Percentiles rank a stretch among this genome's conserved stretches.
Conservation (phyloP, 495 filamentous ascomycete species). For the Opeltia flavorubescens region DNA sequence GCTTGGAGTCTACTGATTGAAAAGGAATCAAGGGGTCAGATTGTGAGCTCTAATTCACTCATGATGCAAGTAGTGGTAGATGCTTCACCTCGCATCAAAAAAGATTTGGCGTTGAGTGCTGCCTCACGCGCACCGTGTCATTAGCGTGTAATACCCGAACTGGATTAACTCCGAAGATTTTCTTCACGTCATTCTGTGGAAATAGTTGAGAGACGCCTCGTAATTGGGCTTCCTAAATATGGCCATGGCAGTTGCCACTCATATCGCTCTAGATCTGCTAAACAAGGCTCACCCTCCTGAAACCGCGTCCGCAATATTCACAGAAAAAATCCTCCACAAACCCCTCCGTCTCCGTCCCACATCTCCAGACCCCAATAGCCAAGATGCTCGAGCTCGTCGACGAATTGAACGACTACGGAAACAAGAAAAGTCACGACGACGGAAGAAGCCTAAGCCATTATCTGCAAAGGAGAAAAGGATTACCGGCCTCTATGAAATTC, state of each 20-base stretch:
- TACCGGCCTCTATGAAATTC: slow-evolving; percentile 59
- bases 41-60: too few relatives aligned
- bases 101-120: neutral
- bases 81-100: too few relatives aligned
- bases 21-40: too few relatives aligned
- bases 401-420: slow-evolving; percentile 42
- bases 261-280: slow-evolving; percentile 56
- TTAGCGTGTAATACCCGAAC: slow-evolving; percentile 9
- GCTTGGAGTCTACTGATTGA: too few relatives aligned
- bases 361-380: slow-evolving; percentile 39
- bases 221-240: too few relatives aligned
- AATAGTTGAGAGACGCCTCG: too few relatives aligned
- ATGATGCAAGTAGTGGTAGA: too few relatives aligned
- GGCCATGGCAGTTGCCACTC: slow-evolving; percentile 19
- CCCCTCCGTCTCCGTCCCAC: slow-evolving; percentile 68
- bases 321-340: slow-evolving; percentile 67
- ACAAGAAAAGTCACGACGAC: slow-evolving; percentile 38
- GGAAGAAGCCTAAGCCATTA: slow-evolving; percentile 58
- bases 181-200: too few relatives aligned
- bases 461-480: slow-evolving; percentile 67
- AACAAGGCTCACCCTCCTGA: slow-evolving; percentile 57
- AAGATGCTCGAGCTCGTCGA: slow-evolving; percentile 51
- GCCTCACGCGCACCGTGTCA: neutral
- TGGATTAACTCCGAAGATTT: neutral
- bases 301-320: slow-evolving; percentile 54